Conservation (phyloP, 2,329 filamentous ascomycete species). For the Raffaelea arxii region DNA sequence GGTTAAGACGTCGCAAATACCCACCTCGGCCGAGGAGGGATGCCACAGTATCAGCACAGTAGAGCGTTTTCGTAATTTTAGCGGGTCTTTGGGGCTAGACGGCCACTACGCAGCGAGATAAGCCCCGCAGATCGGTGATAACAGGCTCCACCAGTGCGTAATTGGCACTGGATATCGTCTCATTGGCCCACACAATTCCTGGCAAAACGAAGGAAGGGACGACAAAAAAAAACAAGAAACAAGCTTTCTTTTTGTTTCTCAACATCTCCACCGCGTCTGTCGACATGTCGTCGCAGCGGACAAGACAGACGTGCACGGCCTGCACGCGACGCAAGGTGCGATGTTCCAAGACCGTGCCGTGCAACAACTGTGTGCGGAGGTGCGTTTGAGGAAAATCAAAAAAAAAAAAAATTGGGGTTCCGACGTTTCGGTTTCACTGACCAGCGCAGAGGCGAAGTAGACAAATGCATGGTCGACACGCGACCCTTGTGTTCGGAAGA, state of each 20-base stretch:
- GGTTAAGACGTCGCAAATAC: too few relatives aligned
- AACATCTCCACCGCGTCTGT: neutral
- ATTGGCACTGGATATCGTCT: too few relatives aligned
- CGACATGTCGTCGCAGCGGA: neutral
- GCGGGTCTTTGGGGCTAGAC: too few relatives aligned
- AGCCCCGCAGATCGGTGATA: neutral
- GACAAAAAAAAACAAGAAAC: neutral
- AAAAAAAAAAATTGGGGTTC: too few relatives aligned
- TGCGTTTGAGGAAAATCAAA: too few relatives aligned
- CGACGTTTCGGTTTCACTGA: neutral
- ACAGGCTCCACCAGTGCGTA: neutral
- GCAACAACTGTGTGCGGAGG: constrained; percentile 16
- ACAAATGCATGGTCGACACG: constrained; percentile 4
- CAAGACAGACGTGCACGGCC: neutral
- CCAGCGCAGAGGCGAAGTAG: constrained; percentile 8
- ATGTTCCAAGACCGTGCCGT: constrained; percentile 17
- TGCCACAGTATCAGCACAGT: too few relatives aligned
- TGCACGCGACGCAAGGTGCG: constrained; percentile 17
- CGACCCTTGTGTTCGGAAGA: neutral
- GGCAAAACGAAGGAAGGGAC: neutral
- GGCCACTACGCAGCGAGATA: too few relatives aligned
- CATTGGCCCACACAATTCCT: too few relatives aligned
- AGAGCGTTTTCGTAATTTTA: too few relatives aligned
- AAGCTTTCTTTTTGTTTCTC: neutral
- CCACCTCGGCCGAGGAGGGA: too few relatives aligned